phyloP scores from a whole-genome alignment of 176 grass and related monocot species.

The Carex littledalei region DNA sequence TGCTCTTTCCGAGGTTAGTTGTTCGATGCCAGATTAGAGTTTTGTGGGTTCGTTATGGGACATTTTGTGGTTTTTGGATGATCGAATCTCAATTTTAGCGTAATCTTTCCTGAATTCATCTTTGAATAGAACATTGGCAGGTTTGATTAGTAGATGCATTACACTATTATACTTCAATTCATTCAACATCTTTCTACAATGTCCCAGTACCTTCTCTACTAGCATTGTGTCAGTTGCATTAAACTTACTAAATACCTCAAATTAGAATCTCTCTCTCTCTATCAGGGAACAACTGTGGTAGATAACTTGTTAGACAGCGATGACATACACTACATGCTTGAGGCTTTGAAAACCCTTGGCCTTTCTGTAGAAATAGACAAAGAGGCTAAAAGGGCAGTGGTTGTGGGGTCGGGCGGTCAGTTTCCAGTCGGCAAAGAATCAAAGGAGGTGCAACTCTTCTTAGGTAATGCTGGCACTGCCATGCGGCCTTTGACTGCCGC shows the following conservation, averaged over 20 bases:
- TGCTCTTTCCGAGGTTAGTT: constrained; percentile 74
- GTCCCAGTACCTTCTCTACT: background rate
- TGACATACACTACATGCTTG: constrained; percentile 97
- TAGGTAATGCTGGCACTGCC: constrained; percentile 95
- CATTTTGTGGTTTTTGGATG: constrained; percentile 16
- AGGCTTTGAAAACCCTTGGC: constrained; percentile 76
- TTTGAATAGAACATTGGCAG: background rate
- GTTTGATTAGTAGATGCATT: background rate
- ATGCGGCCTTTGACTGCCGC: constrained; percentile 94
- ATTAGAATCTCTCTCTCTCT: background rate
- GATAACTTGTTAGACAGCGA: constrained; percentile 97
- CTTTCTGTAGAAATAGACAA: constrained; percentile 78
- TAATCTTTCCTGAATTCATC: background rate
- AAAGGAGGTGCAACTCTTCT: constrained; percentile 74
- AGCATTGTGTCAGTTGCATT: background rate
- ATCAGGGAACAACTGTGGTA: constrained; percentile 80
- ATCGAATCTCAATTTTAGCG: background rate
- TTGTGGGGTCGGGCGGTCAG: constrained; percentile 65
- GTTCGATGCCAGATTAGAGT: background rate
- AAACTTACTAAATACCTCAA: background rate
- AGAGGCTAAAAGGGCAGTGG: constrained; percentile 64
- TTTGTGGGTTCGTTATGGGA: background rate
- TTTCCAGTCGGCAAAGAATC: constrained; percentile 53
- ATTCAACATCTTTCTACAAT: background rate
- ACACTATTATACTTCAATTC: background rate